Evolutionary conservation across 2,329 filamentous ascomycete genomes (phyloP), one percentile per base, ranked within the genome.

Genomic region (Trichoderma arundinaceum): DNA sequence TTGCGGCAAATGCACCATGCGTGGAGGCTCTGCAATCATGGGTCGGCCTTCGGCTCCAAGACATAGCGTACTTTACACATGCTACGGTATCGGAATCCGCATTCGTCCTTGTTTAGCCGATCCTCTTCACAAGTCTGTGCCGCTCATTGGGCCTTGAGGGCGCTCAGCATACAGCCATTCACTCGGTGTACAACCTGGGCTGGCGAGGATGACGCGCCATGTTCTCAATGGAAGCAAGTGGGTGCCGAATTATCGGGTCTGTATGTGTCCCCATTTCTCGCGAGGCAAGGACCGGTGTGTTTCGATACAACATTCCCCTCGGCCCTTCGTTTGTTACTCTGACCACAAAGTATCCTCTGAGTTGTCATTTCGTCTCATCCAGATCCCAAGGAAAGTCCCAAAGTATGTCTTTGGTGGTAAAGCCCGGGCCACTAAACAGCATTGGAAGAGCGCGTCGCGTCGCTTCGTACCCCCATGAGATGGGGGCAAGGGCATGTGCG

Each of bases 121-220:
- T 46, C 41, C 60, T 43, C 15, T 46, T 54, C 28, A 44, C 39
- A 61, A n/a, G 38, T 54, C 39, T 46, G 8, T 17, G 49, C 19
- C 28, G 48, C 33, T 59, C 19, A 44, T 60, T 58, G 63, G 39
- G 33, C 17, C 32, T 60, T 53, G 43, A 19, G 35, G 54, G 33
- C 33, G 19, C 53, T 44, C 52, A 49, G 35, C 61, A 15, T 22
- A 35, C 48, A 49, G 33, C 61, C 53, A 51, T 51, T 46, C 17
- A 51, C 52, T 57, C 43, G 43, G 51, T 62, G 64, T 57, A 62
- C 48, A 49, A 57, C 64, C 22, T 48, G 43, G 44, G 57, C 64
- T 61, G 49, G 52, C 43, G 35, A 46, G 52, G 44, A 43, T 61
- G 64, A 48, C 33, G 57, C 49, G 64, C 64, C 64, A 66, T 61